Conservation (phyloP, 805 yeast species). For the Phaffomyces thermotolerans region DNA sequence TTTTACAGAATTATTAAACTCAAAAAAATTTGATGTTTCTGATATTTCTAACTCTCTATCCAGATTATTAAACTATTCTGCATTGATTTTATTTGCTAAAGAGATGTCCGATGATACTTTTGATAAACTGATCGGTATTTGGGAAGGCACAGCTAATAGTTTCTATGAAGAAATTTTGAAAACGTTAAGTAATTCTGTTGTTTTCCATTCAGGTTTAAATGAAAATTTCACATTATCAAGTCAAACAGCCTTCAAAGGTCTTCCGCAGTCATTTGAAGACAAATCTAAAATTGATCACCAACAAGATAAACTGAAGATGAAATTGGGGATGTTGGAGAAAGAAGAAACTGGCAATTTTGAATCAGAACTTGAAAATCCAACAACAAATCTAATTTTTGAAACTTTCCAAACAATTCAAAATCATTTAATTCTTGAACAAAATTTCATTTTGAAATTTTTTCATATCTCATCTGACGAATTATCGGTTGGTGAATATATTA, state of each 20-base stretch:
- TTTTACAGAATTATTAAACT: constrained; percentile 25
- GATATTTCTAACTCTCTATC: constrained; percentile 22
- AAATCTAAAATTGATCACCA: constrained; percentile 6
- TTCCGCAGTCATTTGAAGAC: neutral
- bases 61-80: constrained; percentile 37
- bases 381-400: constrained; percentile 8
- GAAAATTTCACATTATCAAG: constrained; percentile 16
- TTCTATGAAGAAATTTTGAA: constrained; percentile 30
- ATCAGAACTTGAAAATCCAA: constrained; percentile 1
- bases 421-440: constrained; percentile 31
- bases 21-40: constrained; percentile 22
- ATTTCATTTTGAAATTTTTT: constrained; percentile 34
- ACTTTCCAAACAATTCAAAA: constrained; percentile 29
- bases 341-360: constrained; percentile 3
- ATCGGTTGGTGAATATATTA: constrained; percentile 28
- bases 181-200: constrained; percentile 24
- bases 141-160: constrained; percentile 29
- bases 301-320: constrained; percentile 15
- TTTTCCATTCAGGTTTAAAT: constrained; percentile 8
- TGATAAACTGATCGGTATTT: constrained; percentile 32
- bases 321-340: constrained; percentile 13
- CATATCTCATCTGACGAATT: constrained; percentile 30
- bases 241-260: constrained; percentile 8
- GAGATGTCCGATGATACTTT: constrained; percentile 45
- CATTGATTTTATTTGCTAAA: constrained; percentile 50